A percentile compares a stretch with the other conserved stretches of the same genome.
Conservation (phyloP, 2,329 filamentous ascomycete species). For the Aspergillus novofumigatus region DNA sequence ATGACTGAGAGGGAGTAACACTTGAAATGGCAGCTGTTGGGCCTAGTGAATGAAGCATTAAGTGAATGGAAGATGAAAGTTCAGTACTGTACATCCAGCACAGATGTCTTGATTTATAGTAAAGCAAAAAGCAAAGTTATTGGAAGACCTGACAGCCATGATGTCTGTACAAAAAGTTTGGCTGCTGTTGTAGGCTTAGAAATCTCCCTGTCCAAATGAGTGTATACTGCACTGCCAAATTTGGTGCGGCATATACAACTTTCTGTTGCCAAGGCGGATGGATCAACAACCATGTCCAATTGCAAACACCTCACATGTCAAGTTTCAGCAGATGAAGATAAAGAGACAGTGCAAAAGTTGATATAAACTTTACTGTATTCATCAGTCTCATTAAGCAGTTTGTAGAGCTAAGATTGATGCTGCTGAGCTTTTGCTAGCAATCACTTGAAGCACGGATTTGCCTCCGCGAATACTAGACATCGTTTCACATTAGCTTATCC, state of each 20-base stretch:
- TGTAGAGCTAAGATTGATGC: no score
- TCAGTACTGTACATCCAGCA: background rate
- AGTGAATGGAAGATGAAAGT: background rate
- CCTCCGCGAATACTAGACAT: no score
- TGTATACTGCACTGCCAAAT: background rate
- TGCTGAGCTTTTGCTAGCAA: no score
- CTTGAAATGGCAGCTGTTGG: background rate
- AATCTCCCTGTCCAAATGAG: background rate
- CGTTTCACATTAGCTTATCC: no score
- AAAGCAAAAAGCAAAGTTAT: background rate
- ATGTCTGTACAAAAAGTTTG: background rate
- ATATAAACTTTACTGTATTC: no score
- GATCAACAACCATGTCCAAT: background rate
- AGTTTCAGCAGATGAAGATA: no score
- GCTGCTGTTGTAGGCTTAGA: background rate
- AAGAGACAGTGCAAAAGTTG: no score
- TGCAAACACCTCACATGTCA: no score
- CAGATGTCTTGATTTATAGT: background rate
- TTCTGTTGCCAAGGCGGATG: background rate
- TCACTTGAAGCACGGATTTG: no score
- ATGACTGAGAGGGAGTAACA: background rate
- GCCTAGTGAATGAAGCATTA: background rate
- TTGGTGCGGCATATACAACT: constrained; percentile 4
- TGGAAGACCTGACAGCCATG: background rate
- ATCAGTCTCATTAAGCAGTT: no score